Conservation (phyloP, 2,329 filamentous ascomycete species). For the Alternaria ethzedia region DNA sequence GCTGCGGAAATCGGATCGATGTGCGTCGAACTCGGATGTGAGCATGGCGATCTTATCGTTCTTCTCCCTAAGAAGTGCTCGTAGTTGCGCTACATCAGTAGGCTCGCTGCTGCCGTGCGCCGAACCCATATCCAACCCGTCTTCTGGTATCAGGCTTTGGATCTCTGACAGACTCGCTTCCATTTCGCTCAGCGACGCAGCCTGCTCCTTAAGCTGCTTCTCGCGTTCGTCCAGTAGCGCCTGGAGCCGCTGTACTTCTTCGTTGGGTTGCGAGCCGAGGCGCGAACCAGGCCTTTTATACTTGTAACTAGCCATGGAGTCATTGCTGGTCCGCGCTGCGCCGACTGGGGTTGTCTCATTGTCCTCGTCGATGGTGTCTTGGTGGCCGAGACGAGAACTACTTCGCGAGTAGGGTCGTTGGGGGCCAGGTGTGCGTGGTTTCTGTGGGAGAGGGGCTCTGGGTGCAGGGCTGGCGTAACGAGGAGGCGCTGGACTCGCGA, state of each 20-base stretch:
- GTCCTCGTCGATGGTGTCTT: conserved; percentile 51
- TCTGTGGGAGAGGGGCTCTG: conserved; percentile 62
- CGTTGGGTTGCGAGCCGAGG: conserved; percentile 51
- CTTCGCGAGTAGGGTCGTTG: conserved; percentile 55
- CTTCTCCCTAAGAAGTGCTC: conserved; percentile 87
- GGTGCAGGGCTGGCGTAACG: conserved; percentile 67
- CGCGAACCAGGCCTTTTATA: conserved; percentile 34
- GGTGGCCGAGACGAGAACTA: conserved; percentile 54
- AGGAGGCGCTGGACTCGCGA: conserved; percentile 65
- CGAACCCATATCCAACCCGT: conserved; percentile 57
- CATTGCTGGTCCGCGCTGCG: conserved; percentile 58
- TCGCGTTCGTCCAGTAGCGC: conserved; percentile 83
- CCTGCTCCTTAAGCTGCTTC: conserved; percentile 86
- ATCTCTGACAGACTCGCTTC: conserved; percentile 85
- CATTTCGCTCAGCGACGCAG: conserved; percentile 83
- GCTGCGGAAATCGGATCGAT: conserved; percentile 93
- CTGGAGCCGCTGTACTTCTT: conserved; percentile 76
- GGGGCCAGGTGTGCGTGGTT: conserved; percentile 50
- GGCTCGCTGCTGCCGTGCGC: conserved; percentile 52
- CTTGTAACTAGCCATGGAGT: conserved; percentile 58
- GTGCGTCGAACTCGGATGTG: conserved; percentile 91
- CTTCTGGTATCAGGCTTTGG: conserved; percentile 69
- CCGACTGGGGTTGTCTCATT: conserved; percentile 57
- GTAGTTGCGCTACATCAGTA: conserved; percentile 76
- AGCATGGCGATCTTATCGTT: conserved; percentile 95